Evolutionary conservation across 768 basidiomycete species (phyloP), one percentile per base, ranked within the genome.

Genomic region (Panellus pusillus): DNA sequence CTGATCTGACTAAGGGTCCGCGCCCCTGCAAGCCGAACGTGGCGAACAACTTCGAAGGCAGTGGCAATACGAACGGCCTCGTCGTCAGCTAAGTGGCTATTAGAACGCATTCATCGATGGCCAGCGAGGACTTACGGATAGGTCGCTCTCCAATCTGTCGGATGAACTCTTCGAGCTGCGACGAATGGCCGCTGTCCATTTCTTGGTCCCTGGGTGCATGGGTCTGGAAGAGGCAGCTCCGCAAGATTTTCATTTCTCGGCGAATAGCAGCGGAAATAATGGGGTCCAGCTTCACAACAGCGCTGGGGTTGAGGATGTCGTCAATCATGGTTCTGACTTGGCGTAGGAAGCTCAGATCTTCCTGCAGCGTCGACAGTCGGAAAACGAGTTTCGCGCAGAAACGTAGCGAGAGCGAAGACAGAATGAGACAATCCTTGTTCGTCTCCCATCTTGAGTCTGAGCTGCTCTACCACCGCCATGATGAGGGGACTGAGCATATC

Each of bases 381-480:
- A 85, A 72, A 1, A 86, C 48, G 6, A 97, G 71, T 55, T 78
- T 79, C n/a, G n/a, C 91, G 77, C 15, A 85, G 54, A 62, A 84
- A 96, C 0, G 79, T 71, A 6, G 79, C 70, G 18, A 94, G 64
- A 0, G 87, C 82, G 6, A 91, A 73, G 5, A 79, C 67, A 55
- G 89, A 86, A 1, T 86, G 83, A 2, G 85, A 74, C 0, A 77
- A 66, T 17, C 89, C 70, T 17, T 80, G 68, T 18, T 76, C 74
- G 37, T 76, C 79, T n/a, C 68, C 67, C n/a, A 85, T 63, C 66
- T 89, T 92, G 1, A 87, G 87, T 6, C 72, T 65, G 17, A 91
- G 68, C 62, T 95, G 91, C 62, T 97, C 94, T 5, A 93, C 60
- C 14, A 92, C 70, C 0, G 91, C 85, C 77, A 89, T 83, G 4